Percentiles rank a stretch among this genome's conserved stretches.
Conservation (phyloP, 352 stramenopile species). For the Albugo candida region DNA sequence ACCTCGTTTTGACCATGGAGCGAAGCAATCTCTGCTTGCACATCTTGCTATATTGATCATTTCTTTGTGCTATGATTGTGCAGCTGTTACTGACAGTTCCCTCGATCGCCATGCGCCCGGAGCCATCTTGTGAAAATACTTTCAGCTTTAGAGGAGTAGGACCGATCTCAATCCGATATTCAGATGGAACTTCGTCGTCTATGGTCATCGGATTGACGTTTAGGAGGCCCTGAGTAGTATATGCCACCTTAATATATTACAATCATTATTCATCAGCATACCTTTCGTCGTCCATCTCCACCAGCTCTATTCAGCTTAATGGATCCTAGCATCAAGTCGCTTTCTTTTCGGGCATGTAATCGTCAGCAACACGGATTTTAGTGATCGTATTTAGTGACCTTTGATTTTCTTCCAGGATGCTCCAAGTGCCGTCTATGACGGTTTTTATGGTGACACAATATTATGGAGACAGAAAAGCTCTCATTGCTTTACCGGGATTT, state of each 20-base stretch:
- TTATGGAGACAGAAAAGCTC: not conserved
- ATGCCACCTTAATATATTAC: not conserved
- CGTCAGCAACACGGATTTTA: not conserved
- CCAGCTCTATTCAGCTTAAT: constrained; percentile 71
- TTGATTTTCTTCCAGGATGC: constrained; percentile 68
- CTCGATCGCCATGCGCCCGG: constrained; percentile 72
- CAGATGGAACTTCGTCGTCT: constrained; percentile 44
- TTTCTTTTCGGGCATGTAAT: constrained; percentile 22
- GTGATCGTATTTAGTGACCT: constrained; percentile 16
- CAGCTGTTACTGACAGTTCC: constrained; percentile 74
- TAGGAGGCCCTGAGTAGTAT: constrained; percentile 44
- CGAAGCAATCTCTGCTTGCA: constrained; percentile 72
- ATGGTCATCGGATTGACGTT: constrained; percentile 59
- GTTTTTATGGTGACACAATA: not conserved
- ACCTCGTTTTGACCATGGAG: constrained; percentile 70
- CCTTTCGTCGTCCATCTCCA: constrained; percentile 48
- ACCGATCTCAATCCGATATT: constrained; percentile 65
- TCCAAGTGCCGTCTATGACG: constrained; percentile 34
- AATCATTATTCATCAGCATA: constrained; percentile 10
- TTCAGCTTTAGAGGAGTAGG: constrained; percentile 63
- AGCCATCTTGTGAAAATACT: constrained; percentile 71
- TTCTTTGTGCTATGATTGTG: constrained; percentile 65
- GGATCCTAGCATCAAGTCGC: constrained; percentile 61
- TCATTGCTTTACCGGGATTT: constrained; percentile 38
- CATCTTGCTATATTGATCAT: constrained; percentile 72